Evolutionary conservation across 2,329 filamentous ascomycete species (phyloP).

Genomic region (Alternaria incomplexa): DNA sequence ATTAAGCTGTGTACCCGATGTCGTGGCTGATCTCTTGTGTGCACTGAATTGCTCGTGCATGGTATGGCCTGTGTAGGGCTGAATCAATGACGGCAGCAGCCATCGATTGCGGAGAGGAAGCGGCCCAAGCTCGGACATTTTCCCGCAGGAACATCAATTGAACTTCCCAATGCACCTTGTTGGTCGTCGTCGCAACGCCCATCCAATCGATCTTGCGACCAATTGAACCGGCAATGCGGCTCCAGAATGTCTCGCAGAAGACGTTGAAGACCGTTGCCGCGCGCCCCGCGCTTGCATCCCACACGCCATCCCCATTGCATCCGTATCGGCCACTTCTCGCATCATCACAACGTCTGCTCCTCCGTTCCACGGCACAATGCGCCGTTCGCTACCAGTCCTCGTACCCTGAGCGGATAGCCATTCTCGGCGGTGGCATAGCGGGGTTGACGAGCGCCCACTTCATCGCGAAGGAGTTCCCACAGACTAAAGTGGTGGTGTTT

Average conservation of each 20-base stretch:
- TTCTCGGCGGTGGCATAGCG: constrained; percentile 60
- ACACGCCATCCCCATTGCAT: constrained; percentile 14
- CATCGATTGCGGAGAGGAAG: constrained; percentile 2
- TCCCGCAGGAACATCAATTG: background rate
- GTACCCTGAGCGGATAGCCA: constrained; percentile 51
- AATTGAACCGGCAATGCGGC: constrained; percentile 45
- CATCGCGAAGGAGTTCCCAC: constrained; percentile 70
- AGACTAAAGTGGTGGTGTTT: constrained; percentile 78
- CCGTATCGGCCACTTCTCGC: constrained; percentile 18
- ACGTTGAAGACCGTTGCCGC: constrained; percentile 35
- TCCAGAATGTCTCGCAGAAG: constrained; percentile 43
- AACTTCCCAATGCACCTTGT: background rate
- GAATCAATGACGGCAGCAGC: constrained; percentile 17
- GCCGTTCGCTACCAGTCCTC: constrained; percentile 23
- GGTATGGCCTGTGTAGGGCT: constrained; percentile 13
- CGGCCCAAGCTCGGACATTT: constrained; percentile 16
- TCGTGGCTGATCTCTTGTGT: background rate
- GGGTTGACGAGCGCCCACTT: constrained; percentile 68
- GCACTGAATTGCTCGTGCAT: background rate
- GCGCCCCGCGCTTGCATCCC: constrained; percentile 26
- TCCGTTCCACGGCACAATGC: constrained; percentile 12
- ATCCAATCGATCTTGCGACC: constrained; percentile 5
- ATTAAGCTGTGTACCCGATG: background rate
- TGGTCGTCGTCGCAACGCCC: constrained; percentile 8
- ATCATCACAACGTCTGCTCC: constrained; percentile 17